Evolutionary conservation across 768 basidiomycete genomes (phyloP).

Genomic region (Imleria badia): DNA sequence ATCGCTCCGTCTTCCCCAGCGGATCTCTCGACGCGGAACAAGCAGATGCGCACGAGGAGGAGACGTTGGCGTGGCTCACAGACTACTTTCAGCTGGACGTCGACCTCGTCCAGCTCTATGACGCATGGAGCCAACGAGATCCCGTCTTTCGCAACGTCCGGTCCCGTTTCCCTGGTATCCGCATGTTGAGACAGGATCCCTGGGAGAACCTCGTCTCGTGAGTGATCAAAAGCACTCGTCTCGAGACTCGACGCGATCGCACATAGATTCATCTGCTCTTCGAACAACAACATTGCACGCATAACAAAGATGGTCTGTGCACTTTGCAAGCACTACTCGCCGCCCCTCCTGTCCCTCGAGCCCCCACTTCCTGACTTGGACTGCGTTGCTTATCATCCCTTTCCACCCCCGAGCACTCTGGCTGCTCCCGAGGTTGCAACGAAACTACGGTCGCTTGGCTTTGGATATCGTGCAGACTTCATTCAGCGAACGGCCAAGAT

Average conservation of each 20-base stretch:
- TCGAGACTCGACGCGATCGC: conserved; percentile 10
- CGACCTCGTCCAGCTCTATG: conserved; percentile 69
- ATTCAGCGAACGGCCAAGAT: conserved; percentile 82
- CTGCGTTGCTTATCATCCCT: conserved; percentile 63
- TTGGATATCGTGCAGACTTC: conserved; percentile 93
- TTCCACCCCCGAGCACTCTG: conserved; percentile 76
- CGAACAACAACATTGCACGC: conserved; percentile 93
- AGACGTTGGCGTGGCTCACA: conserved; percentile 71
- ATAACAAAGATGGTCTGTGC: conserved; percentile 92
- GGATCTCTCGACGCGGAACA: conserved; percentile 35
- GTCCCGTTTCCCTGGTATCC: conserved; percentile 73
- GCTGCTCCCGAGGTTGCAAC: conserved; percentile 55
- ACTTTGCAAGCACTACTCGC: conserved; percentile 76
- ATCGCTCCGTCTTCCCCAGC: conserved; percentile 65
- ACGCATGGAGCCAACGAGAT: conserved; percentile 73
- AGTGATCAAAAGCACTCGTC: conserved; percentile 33
- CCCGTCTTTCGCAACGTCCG: conserved; percentile 66
- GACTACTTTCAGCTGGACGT: conserved; percentile 90
- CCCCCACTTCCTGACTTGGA: conserved; percentile 32
- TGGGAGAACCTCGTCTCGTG: conserved; percentile 96
- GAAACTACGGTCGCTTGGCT: conserved; percentile 78
- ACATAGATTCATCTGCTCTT: conserved; percentile 91
- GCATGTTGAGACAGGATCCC: conserved; percentile 89
- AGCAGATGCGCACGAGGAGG: conserved; percentile 45
- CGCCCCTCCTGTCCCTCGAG: conserved; percentile 55